Evolutionary conservation across 768 basidiomycete genomes (phyloP), one percentile per base, ranked within the genome.

Genomic region (Serpula lacrymans): DNA sequence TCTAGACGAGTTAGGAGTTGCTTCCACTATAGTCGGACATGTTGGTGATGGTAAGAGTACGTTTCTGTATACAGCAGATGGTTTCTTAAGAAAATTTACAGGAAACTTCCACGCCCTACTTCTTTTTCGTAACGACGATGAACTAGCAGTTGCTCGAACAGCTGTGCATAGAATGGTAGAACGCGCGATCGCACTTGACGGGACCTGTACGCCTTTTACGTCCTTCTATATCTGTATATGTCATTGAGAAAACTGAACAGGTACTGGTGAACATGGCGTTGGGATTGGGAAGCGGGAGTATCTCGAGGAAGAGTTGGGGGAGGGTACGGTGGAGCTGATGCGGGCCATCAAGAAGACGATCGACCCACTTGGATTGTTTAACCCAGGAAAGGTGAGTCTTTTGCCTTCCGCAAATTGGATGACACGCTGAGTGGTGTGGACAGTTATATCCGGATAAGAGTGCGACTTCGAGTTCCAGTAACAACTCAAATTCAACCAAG

Each of bases 211-310:
- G 73, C 5, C 21, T 13, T 39, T 17, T 39, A 34, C 22, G 17
- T 26, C 6, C 20, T 21, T 32, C 41, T 14, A 17, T 18, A 16
- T 36, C 17, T 48, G 13, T 16, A 37, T n/a, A 21, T 21, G 23
- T 25, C 31, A 34, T 4, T 29, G 10, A 37, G 16, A 6, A 17
- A 24, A 18, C n/a, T 23, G 24, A 9, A 9, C 32, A 83, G 82
- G 80, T 49, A 84, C 82, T 0, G 87, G 87, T 3, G 90, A 93
- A 52, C 90, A 93, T 53, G 91, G 90, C 2, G 87, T 93, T 6
- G 91, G 90, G 0, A 68, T 92, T 8, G 90, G 90, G 5, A 93
- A 93, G 67, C 78, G 76, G 43, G 72, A 83, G 45, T 94, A 83
- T 54, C 70, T 96, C n/a, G 70, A 75, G 11, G 74, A 82, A 28